A percentile compares a stretch with the other conserved stretches of the same genome.
These are phyloP conservation scores for Mimosa bimucronata DNA, from an alignment of 306 rosid species.

Conservation along the genomic window DNA sequence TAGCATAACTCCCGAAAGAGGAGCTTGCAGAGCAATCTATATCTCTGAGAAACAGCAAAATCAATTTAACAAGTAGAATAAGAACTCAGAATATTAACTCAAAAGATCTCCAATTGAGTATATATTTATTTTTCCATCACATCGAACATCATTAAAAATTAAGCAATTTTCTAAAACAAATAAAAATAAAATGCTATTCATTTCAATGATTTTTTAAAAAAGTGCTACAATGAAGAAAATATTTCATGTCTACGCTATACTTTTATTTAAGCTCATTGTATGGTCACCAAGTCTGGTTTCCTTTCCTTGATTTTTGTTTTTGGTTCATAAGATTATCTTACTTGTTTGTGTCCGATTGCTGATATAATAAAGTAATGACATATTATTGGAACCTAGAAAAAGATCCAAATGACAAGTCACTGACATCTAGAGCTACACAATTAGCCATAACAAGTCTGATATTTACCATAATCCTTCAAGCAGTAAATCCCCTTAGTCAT, in stretches of 20 bases:
- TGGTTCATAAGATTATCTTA: neutral
- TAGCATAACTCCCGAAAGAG: conserved; percentile 33
- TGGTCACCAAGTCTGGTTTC: neutral
- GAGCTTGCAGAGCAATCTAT: conserved; percentile 67
- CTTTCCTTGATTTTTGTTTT: neutral
- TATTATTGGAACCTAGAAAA: neutral
- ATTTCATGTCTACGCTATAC: neutral
- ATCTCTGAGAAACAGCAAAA: conserved; percentile 54
- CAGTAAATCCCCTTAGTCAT: neutral
- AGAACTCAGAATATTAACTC: neutral
- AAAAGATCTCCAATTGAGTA: conserved; percentile 10
- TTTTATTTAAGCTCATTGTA: neutral
- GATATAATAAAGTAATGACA: neutral
- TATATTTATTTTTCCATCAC: neutral
- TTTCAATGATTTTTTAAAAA: no score
- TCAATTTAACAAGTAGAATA: conserved; percentile 13
- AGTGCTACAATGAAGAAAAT: neutral
- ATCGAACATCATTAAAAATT: neutral
- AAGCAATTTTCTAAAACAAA: neutral
- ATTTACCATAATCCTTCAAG: neutral
- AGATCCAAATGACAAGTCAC: neutral
- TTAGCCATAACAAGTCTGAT: neutral
- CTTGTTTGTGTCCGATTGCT: neutral
- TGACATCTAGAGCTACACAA: neutral
- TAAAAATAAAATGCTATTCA: neutral